phyloP scores from a whole-genome alignment of 2,329 filamentous ascomycete genomes.

The Lizonia empirigonia region DNA sequence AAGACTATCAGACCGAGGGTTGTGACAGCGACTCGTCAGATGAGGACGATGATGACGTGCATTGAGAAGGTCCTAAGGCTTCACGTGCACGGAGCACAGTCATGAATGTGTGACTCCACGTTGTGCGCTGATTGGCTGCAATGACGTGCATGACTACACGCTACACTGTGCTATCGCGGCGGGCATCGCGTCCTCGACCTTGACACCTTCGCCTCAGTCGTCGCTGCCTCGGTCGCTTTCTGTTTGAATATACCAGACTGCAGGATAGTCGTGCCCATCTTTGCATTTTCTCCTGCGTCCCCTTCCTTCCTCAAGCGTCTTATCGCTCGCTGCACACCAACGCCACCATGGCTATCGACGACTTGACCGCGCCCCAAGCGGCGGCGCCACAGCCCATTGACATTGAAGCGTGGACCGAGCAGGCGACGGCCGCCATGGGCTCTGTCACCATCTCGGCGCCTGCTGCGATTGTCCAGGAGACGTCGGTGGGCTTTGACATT shows the following conservation, averaged over 20 bases:
- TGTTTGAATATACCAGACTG: neutral
- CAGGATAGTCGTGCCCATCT: neutral
- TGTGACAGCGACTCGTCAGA: no score
- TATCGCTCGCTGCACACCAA: conserved; percentile 13
- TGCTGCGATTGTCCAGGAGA: conserved; percentile 52
- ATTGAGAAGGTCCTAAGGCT: no score
- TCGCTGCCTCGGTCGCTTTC: conserved; percentile 9
- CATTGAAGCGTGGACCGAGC: conserved; percentile 57
- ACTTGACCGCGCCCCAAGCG: conserved; percentile 30
- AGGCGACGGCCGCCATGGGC: conserved; percentile 52
- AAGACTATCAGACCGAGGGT: no score
- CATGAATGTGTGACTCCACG: no score
- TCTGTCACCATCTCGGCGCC: conserved; percentile 48
- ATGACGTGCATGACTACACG: conserved; percentile 29
- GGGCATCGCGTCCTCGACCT: conserved; percentile 24
- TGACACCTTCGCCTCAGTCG: conserved; percentile 13
- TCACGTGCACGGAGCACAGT: no score
- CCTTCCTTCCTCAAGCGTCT: neutral
- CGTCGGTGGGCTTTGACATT: conserved; percentile 71
- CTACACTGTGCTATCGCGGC: conserved; percentile 25
- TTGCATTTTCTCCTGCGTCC: neutral
- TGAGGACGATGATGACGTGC: no score
- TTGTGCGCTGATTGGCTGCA: conserved; percentile 36
- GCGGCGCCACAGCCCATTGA: conserved; percentile 43
- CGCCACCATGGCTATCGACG: conserved; percentile 44